Evolutionary conservation across 305 asterid species (phyloP), one percentile per base, ranked within the genome.

Genomic region (Galium porrigens): DNA sequence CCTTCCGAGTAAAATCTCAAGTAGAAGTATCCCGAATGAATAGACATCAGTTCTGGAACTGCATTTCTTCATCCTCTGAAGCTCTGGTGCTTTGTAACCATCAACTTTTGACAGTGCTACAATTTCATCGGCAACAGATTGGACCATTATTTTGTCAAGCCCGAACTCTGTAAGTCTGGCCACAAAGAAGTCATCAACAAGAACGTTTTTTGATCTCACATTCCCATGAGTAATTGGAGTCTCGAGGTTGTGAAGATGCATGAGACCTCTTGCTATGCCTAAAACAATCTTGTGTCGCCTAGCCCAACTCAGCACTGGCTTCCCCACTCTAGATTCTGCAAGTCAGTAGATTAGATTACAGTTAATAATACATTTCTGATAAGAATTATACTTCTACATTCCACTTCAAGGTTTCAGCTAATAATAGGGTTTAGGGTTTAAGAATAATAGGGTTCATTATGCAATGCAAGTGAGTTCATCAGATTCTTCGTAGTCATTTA

Each of bases 51-150:
- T 84, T 67, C 95, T 80, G 0, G 97, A 84, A 69, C 72, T 89
- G 85, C 90, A 86, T 71, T 86, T 86, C 83, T 83, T 86, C 99
- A 89, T 92, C 81, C 75, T 87, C 73, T 89, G 96, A 63, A 92
- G 94, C 77, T 92, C 99, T 0, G 97, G 99, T 10, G 99, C 94
- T 72, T 84, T 89, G 82, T 92, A 89, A 17, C 99, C 99, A 11
- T 89, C 99, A 0, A 80, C 62, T 79, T 84, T 92, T 3, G 97
- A 89, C 6, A 72, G 84, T 36, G 89, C 76, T 29, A 92, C 76
- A 44, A 87, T 85, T 64, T 89, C 97, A 41, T 89, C 99, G 0
- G 97, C 96, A 67, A 86, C 87, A 0, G 87, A 70, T 33, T 84
- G 87, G 73, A 87, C 74, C 96, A 89, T 89, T 63, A 94, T 80